Base-by-base conservation (phyloP, 192 early-diverging fungal species). In the Coemansia sp. region DNA sequence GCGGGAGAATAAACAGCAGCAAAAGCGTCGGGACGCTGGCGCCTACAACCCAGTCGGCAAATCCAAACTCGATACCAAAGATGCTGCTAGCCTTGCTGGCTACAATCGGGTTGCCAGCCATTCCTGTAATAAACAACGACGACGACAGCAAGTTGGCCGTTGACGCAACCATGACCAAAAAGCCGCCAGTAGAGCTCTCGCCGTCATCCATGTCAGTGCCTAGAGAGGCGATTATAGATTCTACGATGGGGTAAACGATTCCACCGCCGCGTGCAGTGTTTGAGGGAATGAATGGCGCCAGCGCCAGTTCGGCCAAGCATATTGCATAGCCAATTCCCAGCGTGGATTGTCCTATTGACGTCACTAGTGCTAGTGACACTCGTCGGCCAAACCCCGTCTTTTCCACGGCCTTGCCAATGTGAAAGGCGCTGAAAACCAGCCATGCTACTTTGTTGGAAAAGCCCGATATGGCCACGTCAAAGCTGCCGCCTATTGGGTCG, bases 191-290 rank as follows among this genome's bases (percentile, higher is more conserved):
- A 0, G 80, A 33, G 63, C 74, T 63, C 29, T 74, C 72, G 19
- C 72, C 69, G 13, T 31, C 59, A 24, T 67, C 62, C 46, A 62
- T 35, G 24, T 72, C 69, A 4, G 87, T 79, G 5, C 74, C 86
- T 1, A 92, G 74, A 33, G 88, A 78, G 8, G 78, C 63, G 29
- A 85, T 83, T 36, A 94, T 79, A 0, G 91, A 89, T 34, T 78
- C 76, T 21, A 93, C 89, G n/a, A 94, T 85, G 0, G 92, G 92
- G 34, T 89, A 84, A 4, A 94, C 75, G 29, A 94, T 90, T 8
- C 91, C 88, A 14, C 92, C 92, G 34, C 92, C 92, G 39, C 92
- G 86, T 14, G 92, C 92, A 0, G 88, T 88, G 73, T 90, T 88
- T 40, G 83, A 85, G 10, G 91, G 90, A 40, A 93, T 85, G 78